Evolutionary conservation across 1,284 basidiomycete genomes (phyloP), one percentile per base, ranked within the genome.

Genomic region (Malassezia sympodialis): DNA sequence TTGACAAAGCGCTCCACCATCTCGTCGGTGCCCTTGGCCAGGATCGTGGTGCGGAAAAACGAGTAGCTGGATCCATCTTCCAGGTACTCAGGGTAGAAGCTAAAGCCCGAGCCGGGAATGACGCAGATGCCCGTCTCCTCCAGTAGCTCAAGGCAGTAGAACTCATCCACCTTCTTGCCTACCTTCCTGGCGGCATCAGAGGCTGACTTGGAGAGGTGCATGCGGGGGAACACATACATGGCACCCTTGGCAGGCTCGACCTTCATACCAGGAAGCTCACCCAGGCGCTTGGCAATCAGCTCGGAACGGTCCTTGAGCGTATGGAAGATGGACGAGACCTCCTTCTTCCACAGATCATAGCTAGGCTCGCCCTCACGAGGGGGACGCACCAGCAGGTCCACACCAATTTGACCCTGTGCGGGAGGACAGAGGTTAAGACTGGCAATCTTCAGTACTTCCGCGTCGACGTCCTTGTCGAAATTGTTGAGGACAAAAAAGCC

Each of bases 141-240:
- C 23, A 73, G 56, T 53, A 73, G 60, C 39, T 62, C 60, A 34
- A 67, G 43, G 45, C 68, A 72, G 63, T 73, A 73, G 37, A 67
- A 64, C 47, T 69, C 63, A 49, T 73, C 71, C 5, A 70, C 61
- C 62, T 67, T 63, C 41, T 69, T 67, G 31, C 64, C 66, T 12
- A 37, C 41, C 32, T 59, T 50, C 51, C 63, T 54, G 1, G 69
- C 71, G 2, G 49, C 60, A 30, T 72, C 65, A 39, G 66, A 57
- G 5, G 66, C 71, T 23, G 55, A 55, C 14, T 56, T 50, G 0
- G 69, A 82, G 35, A 91, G 79, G 24, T 81, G 78, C 58, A 91
- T 81, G 60, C 79, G 79, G 15, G 88, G 89, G 79, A 85, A 90
- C 40, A 91, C 79, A 76, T 91, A 91, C 69, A 91, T 80, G 21